phyloP scores from a whole-genome alignment of 768 basidiomycete genomes.

The Russula griseocarnosa region DNA sequence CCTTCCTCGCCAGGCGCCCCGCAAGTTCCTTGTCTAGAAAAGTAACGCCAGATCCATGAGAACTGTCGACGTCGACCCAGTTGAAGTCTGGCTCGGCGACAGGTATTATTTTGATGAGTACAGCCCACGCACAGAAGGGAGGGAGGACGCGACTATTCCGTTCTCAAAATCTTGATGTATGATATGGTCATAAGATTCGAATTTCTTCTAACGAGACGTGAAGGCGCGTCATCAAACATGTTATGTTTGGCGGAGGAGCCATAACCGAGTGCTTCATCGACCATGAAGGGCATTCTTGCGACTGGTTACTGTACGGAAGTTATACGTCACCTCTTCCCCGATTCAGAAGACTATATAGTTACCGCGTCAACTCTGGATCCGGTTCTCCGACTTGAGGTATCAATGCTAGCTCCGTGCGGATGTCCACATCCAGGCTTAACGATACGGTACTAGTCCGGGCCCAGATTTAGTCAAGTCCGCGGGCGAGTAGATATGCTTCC shows the following conservation, averaged over 20 bases:
- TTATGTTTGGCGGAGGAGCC: slow-evolving; percentile 49
- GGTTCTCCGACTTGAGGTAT: no score
- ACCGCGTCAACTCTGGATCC: slow-evolving; percentile 43
- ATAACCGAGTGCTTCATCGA: slow-evolving; percentile 47
- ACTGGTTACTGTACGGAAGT: slow-evolving; percentile 33
- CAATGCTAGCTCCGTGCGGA: slow-evolving; percentile 37
- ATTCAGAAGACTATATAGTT: slow-evolving; percentile 52
- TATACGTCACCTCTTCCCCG: slow-evolving; percentile 31
- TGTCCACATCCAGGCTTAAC: slow-evolving; percentile 52
- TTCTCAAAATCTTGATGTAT: slow-evolving; percentile 52
- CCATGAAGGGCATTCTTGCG: slow-evolving; percentile 30
- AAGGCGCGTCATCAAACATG: slow-evolving; percentile 43
- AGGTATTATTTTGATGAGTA: slow-evolving; percentile 36
- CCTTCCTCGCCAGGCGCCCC: slow-evolving; percentile 51
- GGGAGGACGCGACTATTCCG: slow-evolving; percentile 48
- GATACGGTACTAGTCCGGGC: slow-evolving; percentile 39
- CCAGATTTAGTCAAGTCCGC: slow-evolving; percentile 52
- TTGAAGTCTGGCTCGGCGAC: slow-evolving; percentile 44
- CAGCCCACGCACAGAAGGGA: slow-evolving; percentile 40
- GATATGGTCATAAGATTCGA: slow-evolving; percentile 40
- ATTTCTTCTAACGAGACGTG: slow-evolving; percentile 32
- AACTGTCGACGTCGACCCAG: slow-evolving; percentile 44
- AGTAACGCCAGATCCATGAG: slow-evolving; percentile 57
- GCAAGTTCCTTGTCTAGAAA: slow-evolving; percentile 57
- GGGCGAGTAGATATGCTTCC: slow-evolving; percentile 54